Evolutionary conservation across 2,329 filamentous ascomycete genomes (phyloP), one percentile per base, ranked within the genome.

Genomic region (Alternaria arbusti): DNA sequence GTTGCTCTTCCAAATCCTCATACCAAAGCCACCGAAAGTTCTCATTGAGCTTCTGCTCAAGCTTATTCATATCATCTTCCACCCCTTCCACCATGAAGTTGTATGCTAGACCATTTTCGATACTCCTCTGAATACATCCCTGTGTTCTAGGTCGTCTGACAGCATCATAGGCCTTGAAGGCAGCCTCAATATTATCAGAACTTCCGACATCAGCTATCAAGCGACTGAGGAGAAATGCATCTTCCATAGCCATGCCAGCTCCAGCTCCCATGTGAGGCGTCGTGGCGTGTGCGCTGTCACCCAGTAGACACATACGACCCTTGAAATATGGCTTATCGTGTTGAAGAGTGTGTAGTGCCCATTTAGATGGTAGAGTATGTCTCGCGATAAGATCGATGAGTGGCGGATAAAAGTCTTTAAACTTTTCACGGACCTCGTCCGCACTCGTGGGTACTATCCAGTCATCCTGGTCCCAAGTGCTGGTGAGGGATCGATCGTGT

Each of bases 181-280:
- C 80, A 23, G 59, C 61, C 61, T 72, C 70, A 4, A 82, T 63
- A 36, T 66, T 51, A 4, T 59, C 64, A 15, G 54, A 20, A 6
- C 26, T 54, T 5, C 60, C 47, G 3, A 54, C 61, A 4, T 45
- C 43, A 15, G 64, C 66, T 46, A 85, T 66, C 4, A 84, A 64
- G 9, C 70, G 70, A 9, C 78, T 78, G 26, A 86, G 74, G 1
- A 82, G 71, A 22, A 84, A 78, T 2, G 81, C 84, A 61, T 87
- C 86, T 72, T 88, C 86, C 65, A 87, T 82, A 9, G 85, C 85
- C 67, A 84, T 82, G 0, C 85, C 84, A 3, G 86, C 86, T 6
- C 86, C 86, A 0, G 85, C 82, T 1, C 86, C 86, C 5, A 84
- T 80, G 69, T 86, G 84, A 2, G 86, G 86, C 1, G 82, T 83